Percentiles rank a stretch among this genome's conserved stretches.
These are phyloP conservation scores for Pleurotus eryngii DNA, from an alignment of 768 basidiomycete species.

Conservation along the genomic window DNA sequence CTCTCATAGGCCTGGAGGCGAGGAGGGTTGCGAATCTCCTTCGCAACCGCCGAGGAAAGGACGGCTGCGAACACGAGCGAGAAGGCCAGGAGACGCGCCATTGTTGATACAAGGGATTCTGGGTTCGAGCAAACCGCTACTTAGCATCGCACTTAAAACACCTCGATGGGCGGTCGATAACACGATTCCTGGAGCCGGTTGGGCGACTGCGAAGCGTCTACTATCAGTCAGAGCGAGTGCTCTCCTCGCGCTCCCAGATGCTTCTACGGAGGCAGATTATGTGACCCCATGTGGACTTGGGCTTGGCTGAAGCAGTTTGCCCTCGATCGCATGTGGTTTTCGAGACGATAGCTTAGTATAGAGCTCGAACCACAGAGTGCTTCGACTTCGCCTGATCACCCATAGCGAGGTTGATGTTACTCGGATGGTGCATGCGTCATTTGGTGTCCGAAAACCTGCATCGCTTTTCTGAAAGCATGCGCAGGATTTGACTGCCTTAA, in stretches of 20 bases:
- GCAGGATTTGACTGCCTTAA: too few relatives aligned
- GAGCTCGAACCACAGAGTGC: background rate
- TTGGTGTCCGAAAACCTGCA: too few relatives aligned
- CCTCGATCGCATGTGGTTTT: conserved; percentile 5
- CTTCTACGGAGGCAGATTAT: background rate
- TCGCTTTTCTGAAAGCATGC: too few relatives aligned
- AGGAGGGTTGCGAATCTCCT: conserved; percentile 7
- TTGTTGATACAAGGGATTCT: background rate
- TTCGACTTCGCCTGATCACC: too few relatives aligned
- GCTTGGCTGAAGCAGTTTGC: conserved; percentile 7
- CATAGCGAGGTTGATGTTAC: too few relatives aligned
- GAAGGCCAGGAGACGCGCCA: background rate
- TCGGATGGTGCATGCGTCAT: too few relatives aligned
- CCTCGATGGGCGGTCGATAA: conserved; percentile 1
- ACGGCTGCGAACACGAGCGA: conserved; percentile 2
- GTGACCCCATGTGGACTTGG: background rate
- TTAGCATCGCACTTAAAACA: conserved; percentile 1
- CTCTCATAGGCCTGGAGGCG: conserved; percentile 3
- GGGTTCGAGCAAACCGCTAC: background rate
- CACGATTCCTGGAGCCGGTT: conserved; percentile 1
- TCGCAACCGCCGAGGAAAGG: background rate
- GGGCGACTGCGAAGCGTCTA: background rate
- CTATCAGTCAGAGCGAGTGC: background rate
- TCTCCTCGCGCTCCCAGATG: conserved; percentile 1
- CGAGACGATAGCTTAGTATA: background rate